These are phyloP conservation scores for Adansonia gregorii DNA, from an alignment of 441 rosid species.

Conservation along the genomic window DNA sequence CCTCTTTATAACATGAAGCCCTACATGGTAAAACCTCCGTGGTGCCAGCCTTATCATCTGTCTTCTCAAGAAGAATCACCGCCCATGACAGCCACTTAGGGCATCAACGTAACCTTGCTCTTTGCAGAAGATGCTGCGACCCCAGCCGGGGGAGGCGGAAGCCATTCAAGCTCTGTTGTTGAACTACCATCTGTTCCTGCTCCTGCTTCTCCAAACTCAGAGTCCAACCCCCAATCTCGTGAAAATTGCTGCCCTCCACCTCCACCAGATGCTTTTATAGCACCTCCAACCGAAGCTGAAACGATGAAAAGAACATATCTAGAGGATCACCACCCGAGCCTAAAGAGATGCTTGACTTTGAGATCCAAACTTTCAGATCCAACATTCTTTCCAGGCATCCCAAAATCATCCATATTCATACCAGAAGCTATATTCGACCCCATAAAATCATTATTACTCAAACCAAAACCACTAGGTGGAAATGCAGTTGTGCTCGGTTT, in stretches of 20 bases:
- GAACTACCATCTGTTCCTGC: conserved; percentile 58
- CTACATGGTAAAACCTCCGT: conserved; percentile 73
- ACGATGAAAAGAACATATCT: conserved; percentile 55
- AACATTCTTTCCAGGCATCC: conserved; percentile 47
- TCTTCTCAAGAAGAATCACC: conserved; percentile 72
- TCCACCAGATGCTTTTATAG: conserved; percentile 46
- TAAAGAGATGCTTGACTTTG: conserved; percentile 48
- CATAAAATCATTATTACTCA: conserved; percentile 38
- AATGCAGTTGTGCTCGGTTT: conserved; percentile 47
- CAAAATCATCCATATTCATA: conserved; percentile 54
- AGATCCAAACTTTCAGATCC: conserved; percentile 41
- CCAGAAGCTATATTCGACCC: conserved; percentile 44
- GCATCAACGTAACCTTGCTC: conserved; percentile 94
- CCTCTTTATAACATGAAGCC: conserved; percentile 98
- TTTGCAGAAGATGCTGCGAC: conserved; percentile 72
- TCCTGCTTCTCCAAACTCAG: conserved; percentile 63
- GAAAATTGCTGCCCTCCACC: conserved; percentile 50
- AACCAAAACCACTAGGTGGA: conserved; percentile 49
- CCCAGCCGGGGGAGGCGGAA: conserved; percentile 94
- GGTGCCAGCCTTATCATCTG: conserved; percentile 54
- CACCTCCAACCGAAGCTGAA: conserved; percentile 42
- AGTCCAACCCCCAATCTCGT: conserved; percentile 76
- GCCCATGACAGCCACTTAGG: conserved; percentile 98
- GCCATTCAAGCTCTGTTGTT: conserved; percentile 95
- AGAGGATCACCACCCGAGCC: conserved; percentile 58